Evolutionary conservation across 768 basidiomycete genomes (phyloP).

Genomic region (Tylopilus felleus): DNA sequence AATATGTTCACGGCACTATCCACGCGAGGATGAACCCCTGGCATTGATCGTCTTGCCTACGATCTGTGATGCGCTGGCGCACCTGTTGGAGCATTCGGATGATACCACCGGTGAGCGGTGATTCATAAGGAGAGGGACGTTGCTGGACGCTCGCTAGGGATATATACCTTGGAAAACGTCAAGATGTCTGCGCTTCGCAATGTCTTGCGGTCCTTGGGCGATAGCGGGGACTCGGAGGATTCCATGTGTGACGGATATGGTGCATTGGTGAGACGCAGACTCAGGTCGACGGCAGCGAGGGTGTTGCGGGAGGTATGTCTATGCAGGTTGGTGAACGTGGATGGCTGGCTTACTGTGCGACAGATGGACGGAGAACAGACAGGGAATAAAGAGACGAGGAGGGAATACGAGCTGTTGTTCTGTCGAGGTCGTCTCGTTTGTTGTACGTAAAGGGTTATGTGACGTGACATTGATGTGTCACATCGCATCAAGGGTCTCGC

Average conservation of each 20-base stretch:
- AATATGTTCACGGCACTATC: constrained; percentile 43
- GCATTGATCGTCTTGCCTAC: constrained; percentile 47
- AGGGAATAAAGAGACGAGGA: too few species aligned
- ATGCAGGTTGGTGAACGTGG: background rate
- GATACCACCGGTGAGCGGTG: constrained; percentile 26
- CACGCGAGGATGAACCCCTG: constrained; percentile 48
- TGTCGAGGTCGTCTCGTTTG: constrained; percentile 18
- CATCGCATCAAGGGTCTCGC: constrained; percentile 4
- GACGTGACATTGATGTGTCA: constrained; percentile 23
- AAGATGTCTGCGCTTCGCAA: constrained; percentile 48
- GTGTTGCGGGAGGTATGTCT: constrained; percentile 32
- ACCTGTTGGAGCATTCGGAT: constrained; percentile 32
- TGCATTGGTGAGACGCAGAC: constrained; percentile 29
- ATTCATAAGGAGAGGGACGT: background rate
- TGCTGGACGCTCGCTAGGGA: constrained; percentile 8
- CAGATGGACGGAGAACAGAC: constrained; percentile 6
- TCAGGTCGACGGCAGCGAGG: constrained; percentile 24
- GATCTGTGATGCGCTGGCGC: constrained; percentile 48
- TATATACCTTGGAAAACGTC: constrained; percentile 24
- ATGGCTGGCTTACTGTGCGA: background rate
- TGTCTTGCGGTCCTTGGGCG: constrained; percentile 35
- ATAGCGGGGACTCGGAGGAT: constrained; percentile 9
- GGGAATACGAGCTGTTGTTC: constrained; percentile 18
- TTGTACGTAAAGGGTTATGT: constrained; percentile 21
- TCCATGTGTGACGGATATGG: constrained; percentile 22